Conservation (phyloP, 305 asterid species). For the Striga hermonthica region DNA sequence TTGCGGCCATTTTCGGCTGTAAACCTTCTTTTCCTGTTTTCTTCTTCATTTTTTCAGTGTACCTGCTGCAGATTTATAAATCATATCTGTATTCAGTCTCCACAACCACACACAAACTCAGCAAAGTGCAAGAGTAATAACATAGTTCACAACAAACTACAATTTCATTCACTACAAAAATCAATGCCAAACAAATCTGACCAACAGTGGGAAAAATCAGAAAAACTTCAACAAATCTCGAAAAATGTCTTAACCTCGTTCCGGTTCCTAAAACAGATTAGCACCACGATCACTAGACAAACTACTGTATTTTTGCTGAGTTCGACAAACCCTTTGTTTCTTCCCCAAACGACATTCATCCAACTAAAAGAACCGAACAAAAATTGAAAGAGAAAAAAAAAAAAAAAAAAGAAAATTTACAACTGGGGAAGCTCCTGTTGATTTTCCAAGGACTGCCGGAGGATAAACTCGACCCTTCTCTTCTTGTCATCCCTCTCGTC, state of each 20-base stretch:
- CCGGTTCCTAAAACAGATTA: constrained; percentile 43
- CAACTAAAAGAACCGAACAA: not conserved
- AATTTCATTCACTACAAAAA: constrained; percentile 38
- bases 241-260: constrained; percentile 52
- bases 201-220: constrained; percentile 5
- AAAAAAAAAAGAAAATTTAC: constrained; percentile 43
- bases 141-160: constrained; percentile 23
- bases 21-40: too few relatives aligned
- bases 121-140: not conserved
- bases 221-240: constrained; percentile 44
- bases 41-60: too few relatives aligned
- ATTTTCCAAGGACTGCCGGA: constrained; percentile 79
- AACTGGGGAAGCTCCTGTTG: constrained; percentile 89
- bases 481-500: constrained; percentile 91
- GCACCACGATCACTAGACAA: constrained; percentile 53
- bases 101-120: too few relatives aligned
- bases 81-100: not conserved
- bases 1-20: too few relatives aligned
- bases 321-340: constrained; percentile 54
- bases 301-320: constrained; percentile 44
- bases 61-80: not conserved
- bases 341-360: constrained; percentile 41
- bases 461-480: constrained; percentile 89
- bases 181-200: constrained; percentile 32
- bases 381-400: too few relatives aligned